Percentiles rank a stretch among this genome's conserved stretches.
phyloP scores from a whole-genome alignment of 495 filamentous ascomycete genomes.

The Lichenothelia convexa region DNA sequence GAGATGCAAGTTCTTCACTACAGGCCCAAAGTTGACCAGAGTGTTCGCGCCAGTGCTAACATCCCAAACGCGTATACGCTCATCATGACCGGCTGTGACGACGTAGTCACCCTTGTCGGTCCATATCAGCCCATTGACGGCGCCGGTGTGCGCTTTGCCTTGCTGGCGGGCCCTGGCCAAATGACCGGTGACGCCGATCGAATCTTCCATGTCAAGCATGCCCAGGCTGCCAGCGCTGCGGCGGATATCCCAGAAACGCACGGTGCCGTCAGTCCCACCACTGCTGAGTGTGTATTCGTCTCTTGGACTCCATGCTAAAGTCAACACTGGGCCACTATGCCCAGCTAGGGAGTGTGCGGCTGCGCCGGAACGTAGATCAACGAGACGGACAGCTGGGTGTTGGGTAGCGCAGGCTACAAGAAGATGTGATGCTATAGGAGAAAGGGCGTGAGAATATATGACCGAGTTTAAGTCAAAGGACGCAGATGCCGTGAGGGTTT shows the following conservation, averaged over 20 bases:
- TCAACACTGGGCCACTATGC: conserved; percentile 51
- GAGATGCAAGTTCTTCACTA: conserved; percentile 51
- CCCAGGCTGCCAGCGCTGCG: conserved; percentile 52
- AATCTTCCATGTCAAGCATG: conserved; percentile 63
- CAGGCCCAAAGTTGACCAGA: conserved; percentile 63
- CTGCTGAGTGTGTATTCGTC: conserved; percentile 63
- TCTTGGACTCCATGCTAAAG: conserved; percentile 61
- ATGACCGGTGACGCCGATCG: conserved; percentile 37
- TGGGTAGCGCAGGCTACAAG: conserved; percentile 74
- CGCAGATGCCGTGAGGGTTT: conserved; percentile 36
- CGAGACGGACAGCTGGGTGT: conserved; percentile 57
- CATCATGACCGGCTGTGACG: conserved; percentile 63
- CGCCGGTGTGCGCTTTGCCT: conserved; percentile 51
- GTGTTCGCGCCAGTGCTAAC: conserved; percentile 62
- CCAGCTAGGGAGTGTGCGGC: conserved; percentile 60
- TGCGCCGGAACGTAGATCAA: conserved; percentile 64
- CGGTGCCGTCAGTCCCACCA: conserved; percentile 57
- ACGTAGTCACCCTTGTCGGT: conserved; percentile 56
- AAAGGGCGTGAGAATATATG: conserved; percentile 57
- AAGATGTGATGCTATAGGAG: conserved; percentile 49
- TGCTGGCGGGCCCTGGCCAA: conserved; percentile 30
- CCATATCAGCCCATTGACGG: conserved; percentile 72
- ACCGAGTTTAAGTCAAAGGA: conserved; percentile 55
- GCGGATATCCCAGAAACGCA: conserved; percentile 72
- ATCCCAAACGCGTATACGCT: conserved; percentile 72